A percentile compares a stretch with the other conserved stretches of the same genome.
phyloP scores from a whole-genome alignment of 73 alveolate genomes.

The Urostyla sp. region DNA sequence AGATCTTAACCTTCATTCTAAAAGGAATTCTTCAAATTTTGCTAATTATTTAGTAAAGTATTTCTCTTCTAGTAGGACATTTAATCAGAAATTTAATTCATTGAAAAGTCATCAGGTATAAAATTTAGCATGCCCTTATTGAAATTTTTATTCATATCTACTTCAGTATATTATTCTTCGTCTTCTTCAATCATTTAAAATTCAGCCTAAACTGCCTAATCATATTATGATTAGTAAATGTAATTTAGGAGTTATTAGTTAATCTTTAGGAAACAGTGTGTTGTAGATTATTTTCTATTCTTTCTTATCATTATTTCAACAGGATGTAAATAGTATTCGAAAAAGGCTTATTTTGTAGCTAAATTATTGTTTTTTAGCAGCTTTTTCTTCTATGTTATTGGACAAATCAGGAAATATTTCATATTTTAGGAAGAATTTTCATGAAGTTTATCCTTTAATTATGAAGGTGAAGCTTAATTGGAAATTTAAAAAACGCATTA shows the following conservation, averaged over 20 bases:
- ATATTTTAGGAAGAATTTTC: not conserved
- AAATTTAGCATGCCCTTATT: too few relatives aligned
- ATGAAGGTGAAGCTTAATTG: not conserved
- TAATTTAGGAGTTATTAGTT: conserved; percentile 11
- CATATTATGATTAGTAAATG: too few relatives aligned
- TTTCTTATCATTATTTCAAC: too few relatives aligned
- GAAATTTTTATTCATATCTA: too few relatives aligned
- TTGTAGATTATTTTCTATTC: conserved; percentile 1
- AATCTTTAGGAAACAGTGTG: too few relatives aligned
- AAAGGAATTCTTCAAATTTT: not conserved
- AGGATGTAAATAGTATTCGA: conserved; percentile 35
- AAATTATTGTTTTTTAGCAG: conserved; percentile 1
- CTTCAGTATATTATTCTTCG: too few relatives aligned
- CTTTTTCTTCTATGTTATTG: not conserved
- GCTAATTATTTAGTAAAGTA: conserved; percentile 5
- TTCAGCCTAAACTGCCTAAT: too few relatives aligned
- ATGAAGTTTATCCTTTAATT: not conserved
- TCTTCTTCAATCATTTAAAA: too few relatives aligned
- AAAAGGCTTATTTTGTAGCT: conserved; percentile 4
- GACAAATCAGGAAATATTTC: conserved; percentile 9
- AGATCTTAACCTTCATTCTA: conserved; percentile 1
- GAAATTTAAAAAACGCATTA: too few relatives aligned
- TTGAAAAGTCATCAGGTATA: too few relatives aligned
- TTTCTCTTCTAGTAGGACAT: conserved; percentile 11
- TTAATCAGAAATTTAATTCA: not conserved